Conservation (phyloP, 2,329 filamentous ascomycete species). For the Exophiala spinifera region DNA sequence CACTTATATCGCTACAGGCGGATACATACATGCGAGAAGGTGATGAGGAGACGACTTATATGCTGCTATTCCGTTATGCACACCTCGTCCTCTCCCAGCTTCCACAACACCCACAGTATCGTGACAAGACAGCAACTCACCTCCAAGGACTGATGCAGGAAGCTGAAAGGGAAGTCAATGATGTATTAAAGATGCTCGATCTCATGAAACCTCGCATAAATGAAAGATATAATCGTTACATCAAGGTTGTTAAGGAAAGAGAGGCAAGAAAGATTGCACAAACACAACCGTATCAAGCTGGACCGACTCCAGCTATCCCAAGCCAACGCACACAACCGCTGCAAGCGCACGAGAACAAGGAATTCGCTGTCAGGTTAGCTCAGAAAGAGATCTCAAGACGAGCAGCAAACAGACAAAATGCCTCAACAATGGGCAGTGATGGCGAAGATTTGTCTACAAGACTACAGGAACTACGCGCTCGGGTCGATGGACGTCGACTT, state of each 20-base stretch:
- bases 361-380: constrained; percentile 73
- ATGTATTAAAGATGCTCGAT: constrained; percentile 70
- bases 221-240: constrained; percentile 66
- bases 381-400: constrained; percentile 68
- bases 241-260: constrained; percentile 48
- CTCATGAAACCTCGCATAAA: constrained; percentile 75
- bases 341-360: constrained; percentile 67
- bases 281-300: constrained; percentile 4
- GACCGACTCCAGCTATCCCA: neutral
- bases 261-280: constrained; percentile 36
- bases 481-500: constrained; percentile 20
- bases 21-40: constrained; percentile 80
- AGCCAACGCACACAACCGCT: constrained; percentile 50
- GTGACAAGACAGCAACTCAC: constrained; percentile 57
- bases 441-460: constrained; percentile 52
- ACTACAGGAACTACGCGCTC: constrained; percentile 31
- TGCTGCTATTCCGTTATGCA: constrained; percentile 87
- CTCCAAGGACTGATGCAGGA: constrained; percentile 46
- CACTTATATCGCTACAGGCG: constrained; percentile 55
- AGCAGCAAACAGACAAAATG: constrained; percentile 57
- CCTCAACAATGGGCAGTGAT: constrained; percentile 52
- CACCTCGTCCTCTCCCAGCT: constrained; percentile 76
- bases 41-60: constrained; percentile 82
- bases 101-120: constrained; percentile 71
- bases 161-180: constrained; percentile 61